These are phyloP conservation scores for Scheffersomyces spartinae DNA, from an alignment of 805 yeast species.

Conservation along the genomic window DNA sequence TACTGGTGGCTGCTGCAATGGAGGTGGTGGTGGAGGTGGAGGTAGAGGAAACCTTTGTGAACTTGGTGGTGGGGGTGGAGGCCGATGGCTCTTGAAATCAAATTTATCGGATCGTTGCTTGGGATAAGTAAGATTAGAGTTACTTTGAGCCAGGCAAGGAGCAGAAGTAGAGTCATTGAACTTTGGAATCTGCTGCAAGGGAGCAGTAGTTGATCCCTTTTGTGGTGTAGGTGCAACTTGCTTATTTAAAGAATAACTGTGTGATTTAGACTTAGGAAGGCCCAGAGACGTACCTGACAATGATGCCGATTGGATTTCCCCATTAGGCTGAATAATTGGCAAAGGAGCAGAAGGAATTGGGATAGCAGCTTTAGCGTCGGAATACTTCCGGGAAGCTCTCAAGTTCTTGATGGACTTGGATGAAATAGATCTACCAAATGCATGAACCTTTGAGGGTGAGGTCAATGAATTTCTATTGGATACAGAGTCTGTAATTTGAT, in stretches of 20 bases:
- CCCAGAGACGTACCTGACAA: too few species aligned
- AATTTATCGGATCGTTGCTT: constrained; percentile 10
- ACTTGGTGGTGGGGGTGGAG: constrained; percentile 33
- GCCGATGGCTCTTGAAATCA: constrained; percentile 23
- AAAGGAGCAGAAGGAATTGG: constrained; percentile 10
- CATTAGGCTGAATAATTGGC: too few species aligned
- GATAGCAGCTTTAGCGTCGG: constrained; percentile 7
- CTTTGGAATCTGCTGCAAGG: constrained; percentile 17
- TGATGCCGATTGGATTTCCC: too few species aligned
- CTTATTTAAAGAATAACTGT: constrained; percentile 22
- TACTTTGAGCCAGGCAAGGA: too few species aligned
- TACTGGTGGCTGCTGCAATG: not conserved
- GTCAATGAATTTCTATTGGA: constrained; percentile 8
- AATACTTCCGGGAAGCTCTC: constrained; percentile 14
- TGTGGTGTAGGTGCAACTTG: constrained; percentile 12
- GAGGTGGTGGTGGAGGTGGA: constrained; percentile 1
- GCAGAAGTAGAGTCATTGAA: constrained; percentile 9
- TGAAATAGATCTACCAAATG: constrained; percentile 23
- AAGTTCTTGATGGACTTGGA: constrained; percentile 25
- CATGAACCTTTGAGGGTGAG: constrained; percentile 1
- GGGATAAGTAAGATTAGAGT: constrained; percentile 5
- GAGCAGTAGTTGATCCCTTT: constrained; percentile 26
- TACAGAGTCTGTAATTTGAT: not conserved
- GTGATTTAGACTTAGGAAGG: constrained; percentile 32
- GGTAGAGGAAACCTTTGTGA: not conserved